Evolutionary conservation across 805 yeast genomes (phyloP).

Genomic region (Ogataea parapolymorpha): DNA sequence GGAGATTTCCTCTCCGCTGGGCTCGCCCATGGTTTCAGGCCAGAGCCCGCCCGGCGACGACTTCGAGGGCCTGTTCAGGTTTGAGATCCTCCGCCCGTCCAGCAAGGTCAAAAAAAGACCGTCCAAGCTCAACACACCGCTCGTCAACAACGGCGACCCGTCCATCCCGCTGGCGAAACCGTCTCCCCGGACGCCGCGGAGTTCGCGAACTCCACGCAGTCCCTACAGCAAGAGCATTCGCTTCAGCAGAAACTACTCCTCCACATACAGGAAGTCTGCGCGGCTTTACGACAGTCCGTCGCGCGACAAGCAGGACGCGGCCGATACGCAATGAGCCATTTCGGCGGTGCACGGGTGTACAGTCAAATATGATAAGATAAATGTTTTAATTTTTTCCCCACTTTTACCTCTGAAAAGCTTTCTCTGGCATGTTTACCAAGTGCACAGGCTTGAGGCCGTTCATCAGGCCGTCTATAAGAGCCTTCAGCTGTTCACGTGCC

Average conservation of each 20-base stretch:
- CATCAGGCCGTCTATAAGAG: no score
- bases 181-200: constrained; percentile 28
- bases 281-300: constrained; percentile 16
- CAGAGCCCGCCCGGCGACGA: constrained; percentile 27
- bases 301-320: constrained; percentile 9
- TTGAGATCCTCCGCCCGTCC: constrained; percentile 40
- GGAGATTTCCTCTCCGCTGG: constrained; percentile 16
- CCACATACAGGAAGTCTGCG: constrained; percentile 16
- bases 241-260: constrained; percentile 17
- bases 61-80: constrained; percentile 43
- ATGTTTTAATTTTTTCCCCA: constrained; percentile 2
- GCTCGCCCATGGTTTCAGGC: constrained; percentile 22
- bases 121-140: constrained; percentile 21
- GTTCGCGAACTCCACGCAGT: constrained; percentile 22
- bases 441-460: no score
- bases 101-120: constrained; percentile 35
- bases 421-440: no score
- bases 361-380: background rate
- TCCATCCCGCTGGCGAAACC: constrained; percentile 27
- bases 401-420: background rate
- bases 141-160: constrained; percentile 17
- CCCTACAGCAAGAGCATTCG: constrained; percentile 20
- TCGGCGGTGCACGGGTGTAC: constrained; percentile 3
- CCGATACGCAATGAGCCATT: background rate
- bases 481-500: no score